These are phyloP conservation scores for Cryptococcus jaspeensis DNA, from an alignment of 1,284 basidiomycete species.

Conservation along the genomic window DNA sequence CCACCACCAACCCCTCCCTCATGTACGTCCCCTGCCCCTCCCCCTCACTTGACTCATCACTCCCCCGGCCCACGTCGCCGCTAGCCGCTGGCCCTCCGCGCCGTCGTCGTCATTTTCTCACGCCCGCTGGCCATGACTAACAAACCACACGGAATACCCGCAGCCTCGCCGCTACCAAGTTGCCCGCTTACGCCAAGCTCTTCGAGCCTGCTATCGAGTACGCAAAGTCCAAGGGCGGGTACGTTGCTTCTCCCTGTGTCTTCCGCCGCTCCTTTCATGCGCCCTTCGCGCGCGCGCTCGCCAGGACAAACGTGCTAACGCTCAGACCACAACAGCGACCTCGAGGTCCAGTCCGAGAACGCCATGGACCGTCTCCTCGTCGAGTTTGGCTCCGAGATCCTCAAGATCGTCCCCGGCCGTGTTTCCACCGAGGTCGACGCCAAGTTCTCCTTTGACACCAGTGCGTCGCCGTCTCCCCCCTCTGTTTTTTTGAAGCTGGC, in stretches of 20 bases:
- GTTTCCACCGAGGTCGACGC: constrained; percentile 99
- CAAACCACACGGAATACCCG: neutral
- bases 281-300: no score
- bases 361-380: constrained; percentile 91
- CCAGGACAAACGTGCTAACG: no score
- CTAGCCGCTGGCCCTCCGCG: no score
- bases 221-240: constrained; percentile 76
- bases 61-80: no score
- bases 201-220: constrained; percentile 79
- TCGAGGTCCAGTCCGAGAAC: constrained; percentile 69
- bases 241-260: constrained; percentile 21
- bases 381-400: constrained; percentile 94
- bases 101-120: no score
- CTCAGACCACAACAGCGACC: constrained; percentile 48
- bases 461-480: constrained; percentile 18
- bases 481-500: neutral
- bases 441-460: constrained; percentile 90
- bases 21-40: constrained; percentile 36
- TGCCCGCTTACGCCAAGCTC: constrained; percentile 77
- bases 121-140: no score
- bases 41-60: no score
- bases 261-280: neutral
- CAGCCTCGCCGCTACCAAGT: constrained; percentile 82
- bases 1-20: constrained; percentile 91
- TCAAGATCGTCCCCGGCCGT: constrained; percentile 93